Evolutionary conservation across 768 basidiomycete species (phyloP), one percentile per base, ranked within the genome.

Genomic region (Terana coerulea): DNA sequence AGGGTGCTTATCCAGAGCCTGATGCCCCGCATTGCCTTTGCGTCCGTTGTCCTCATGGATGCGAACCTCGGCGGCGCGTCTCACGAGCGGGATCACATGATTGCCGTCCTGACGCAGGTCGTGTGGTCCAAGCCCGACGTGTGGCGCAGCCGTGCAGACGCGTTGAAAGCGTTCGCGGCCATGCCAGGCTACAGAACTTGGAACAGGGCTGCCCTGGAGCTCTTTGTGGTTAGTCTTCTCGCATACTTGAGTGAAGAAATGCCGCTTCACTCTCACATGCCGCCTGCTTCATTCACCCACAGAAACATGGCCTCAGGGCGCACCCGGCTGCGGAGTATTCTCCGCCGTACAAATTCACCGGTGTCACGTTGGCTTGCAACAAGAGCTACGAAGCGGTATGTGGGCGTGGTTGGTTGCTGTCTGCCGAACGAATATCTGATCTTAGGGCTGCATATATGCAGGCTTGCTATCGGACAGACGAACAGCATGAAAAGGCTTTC

Each of bases 1-100:
- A 78, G 78, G 25, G 52, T 74, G 2, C 68, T 78, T 3, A 61
- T 77, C 0, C 61, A 69, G 25, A 75, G 71, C 1, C 74, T 72
- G 44, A 64, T 68, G 24, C 75, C 76, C 0, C 52, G 54, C 8
- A 47, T 78, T 17, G 62, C 66, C 14, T 77, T 71, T 47, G 55
- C 67, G 7, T 63, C 70, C 1, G 51, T 76, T 8, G 66, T 79
- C 47, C 61, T 79, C 5, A 67, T 75, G 46, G 79, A 82, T 31
- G 66, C 72, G 2, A 77, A 25, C 10, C 5, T 44, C 2, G 25
- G 22, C 5, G 5, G 14, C 28, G 11, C 15, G 7, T n/a, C 26
- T 3, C 43, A n/a, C 8, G 28, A 29, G 28, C 43, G 43, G 5
- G 43, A 44, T 17, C 11, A 44, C 26, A 44, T 44, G 43, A 29